phyloP scores from a whole-genome alignment of 192 early-diverging fungal genomes.

The Backusella parvicylindrica region DNA sequence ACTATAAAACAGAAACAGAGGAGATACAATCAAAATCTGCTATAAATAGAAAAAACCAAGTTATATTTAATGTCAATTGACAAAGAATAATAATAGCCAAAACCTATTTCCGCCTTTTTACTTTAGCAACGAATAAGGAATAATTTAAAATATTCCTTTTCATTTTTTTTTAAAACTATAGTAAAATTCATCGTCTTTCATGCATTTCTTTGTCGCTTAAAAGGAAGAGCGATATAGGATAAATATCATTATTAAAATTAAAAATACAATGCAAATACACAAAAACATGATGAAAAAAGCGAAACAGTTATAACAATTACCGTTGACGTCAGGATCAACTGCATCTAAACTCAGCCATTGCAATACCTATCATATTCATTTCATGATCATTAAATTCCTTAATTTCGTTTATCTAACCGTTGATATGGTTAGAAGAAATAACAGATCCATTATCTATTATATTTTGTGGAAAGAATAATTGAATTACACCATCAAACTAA shows the following conservation, averaged over 20 bases:
- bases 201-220: background rate
- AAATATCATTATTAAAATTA: background rate
- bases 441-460: background rate
- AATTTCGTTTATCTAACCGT: background rate
- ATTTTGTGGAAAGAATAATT: background rate
- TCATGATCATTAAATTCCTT: background rate
- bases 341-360: background rate
- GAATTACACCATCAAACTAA: background rate
- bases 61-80: constrained; percentile 31
- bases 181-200: constrained; percentile 25
- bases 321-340: background rate
- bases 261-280: background rate
- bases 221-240: background rate
- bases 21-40: constrained; percentile 29
- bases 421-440: background rate
- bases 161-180: background rate
- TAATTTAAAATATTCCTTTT: background rate
- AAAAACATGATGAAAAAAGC: background rate
- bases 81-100: constrained; percentile 36
- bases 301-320: background rate
- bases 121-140: background rate
- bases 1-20: constrained; percentile 20
- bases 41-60: constrained; percentile 23
- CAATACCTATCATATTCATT: background rate
- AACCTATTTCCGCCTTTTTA: background rate